Evolutionary conservation across 768 basidiomycete genomes (phyloP).

Genomic region (Asterophora lycoperdoides): DNA sequence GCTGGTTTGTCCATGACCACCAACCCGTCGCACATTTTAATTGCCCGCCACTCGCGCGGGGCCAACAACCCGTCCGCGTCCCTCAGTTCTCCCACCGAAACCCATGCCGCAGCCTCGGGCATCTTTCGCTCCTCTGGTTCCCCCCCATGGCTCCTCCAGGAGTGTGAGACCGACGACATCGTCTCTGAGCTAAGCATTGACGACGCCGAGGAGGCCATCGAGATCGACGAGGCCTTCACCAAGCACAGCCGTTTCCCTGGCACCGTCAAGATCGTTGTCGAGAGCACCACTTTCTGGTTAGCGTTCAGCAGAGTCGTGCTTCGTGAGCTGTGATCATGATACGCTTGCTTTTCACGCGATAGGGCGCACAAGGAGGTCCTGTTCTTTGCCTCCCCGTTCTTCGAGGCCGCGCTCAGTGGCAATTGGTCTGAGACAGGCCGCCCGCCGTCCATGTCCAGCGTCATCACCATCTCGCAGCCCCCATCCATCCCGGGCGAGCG

Average conservation of each 20-base stretch:
- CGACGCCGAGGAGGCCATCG: slow-evolving; percentile 67
- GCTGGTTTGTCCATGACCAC: slow-evolving; percentile 47
- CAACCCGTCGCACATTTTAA: slow-evolving; percentile 85
- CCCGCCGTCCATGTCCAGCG: slow-evolving; percentile 73
- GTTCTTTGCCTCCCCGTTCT: slow-evolving; percentile 93
- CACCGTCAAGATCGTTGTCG: slow-evolving; percentile 87
- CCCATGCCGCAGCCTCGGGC: slow-evolving; percentile 82
- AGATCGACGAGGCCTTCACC: slow-evolving; percentile 77
- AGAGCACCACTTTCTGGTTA: slow-evolving; percentile 87
- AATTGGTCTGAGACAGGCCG: slow-evolving; percentile 89
- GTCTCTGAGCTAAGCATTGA: slow-evolving; percentile 65
- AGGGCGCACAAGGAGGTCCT: slow-evolving; percentile 93
- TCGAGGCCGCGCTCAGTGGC: slow-evolving; percentile 85
- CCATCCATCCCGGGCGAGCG: slow-evolving; percentile 53
- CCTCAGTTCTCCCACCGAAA: slow-evolving; percentile 82
- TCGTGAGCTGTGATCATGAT: not conserved
- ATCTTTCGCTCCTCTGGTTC: slow-evolving; percentile 80
- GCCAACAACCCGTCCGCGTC: slow-evolving; percentile 72
- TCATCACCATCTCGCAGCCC: slow-evolving; percentile 81
- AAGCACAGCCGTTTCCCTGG: slow-evolving; percentile 68
- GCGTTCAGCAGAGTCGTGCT: slow-evolving; percentile 23
- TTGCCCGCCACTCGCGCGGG: slow-evolving; percentile 80
- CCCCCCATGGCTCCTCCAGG: slow-evolving; percentile 77
- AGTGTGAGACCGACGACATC: slow-evolving; percentile 65
- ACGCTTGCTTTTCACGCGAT: slow-evolving; percentile 4